Evolutionary conservation across 805 yeast genomes (phyloP).

Genomic region (Metschnikowia henanensis): DNA sequence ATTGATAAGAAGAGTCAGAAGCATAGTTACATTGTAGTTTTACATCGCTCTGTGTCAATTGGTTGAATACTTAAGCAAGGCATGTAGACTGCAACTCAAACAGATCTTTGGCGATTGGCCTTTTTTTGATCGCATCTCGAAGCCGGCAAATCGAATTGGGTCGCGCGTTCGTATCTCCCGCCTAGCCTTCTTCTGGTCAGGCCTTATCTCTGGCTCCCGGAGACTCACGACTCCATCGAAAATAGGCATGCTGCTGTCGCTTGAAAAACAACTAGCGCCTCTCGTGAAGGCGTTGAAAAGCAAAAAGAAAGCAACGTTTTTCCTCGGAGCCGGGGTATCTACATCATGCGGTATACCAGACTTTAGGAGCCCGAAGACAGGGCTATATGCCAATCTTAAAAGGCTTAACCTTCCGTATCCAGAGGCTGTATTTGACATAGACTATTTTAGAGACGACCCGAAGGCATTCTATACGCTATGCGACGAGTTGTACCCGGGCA

Average conservation of each 20-base stretch:
- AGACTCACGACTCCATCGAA: not conserved
- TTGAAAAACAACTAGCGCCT: conserved; percentile 24
- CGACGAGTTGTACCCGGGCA: conserved; percentile 84
- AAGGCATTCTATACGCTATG: conserved; percentile 84
- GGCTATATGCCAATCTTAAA: conserved; percentile 78
- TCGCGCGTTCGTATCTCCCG: not conserved
- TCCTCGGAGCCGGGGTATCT: conserved; percentile 93
- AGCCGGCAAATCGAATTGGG: too few species aligned
- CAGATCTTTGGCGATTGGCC: too few species aligned
- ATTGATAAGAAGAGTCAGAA: too few species aligned
- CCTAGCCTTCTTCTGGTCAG: not conserved
- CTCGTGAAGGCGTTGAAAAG: conserved; percentile 30
- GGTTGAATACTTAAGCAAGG: too few species aligned
- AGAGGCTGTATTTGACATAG: conserved; percentile 94
- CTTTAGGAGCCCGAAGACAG: conserved; percentile 88
- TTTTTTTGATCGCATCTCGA: too few species aligned
- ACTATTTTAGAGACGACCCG: conserved; percentile 73
- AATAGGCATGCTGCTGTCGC: conserved; percentile 7
- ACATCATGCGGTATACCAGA: conserved; percentile 96
- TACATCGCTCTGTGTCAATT: too few species aligned
- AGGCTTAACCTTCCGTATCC: conserved; percentile 81
- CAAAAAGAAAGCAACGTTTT: conserved; percentile 50
- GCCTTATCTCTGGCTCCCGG: not conserved
- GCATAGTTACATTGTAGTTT: too few species aligned
- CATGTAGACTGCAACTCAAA: too few species aligned